These are phyloP conservation scores for Cladosporium sp. DNA, from an alignment of 2,329 filamentous ascomycete species.

Conservation along the genomic window DNA sequence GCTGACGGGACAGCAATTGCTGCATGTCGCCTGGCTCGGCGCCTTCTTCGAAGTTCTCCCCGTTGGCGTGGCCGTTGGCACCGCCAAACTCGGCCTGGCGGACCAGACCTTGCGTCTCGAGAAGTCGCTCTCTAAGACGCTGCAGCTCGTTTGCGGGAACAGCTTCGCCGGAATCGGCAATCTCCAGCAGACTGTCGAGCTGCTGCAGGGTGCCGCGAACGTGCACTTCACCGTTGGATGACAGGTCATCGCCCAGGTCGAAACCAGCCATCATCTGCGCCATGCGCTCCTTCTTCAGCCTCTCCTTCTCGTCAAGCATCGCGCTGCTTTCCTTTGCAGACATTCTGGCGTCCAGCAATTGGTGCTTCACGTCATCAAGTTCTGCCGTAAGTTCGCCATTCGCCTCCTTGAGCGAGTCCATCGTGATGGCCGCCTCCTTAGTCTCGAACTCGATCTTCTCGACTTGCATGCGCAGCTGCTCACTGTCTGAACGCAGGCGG, in stretches of 20 bases:
- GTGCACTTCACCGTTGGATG: slow-evolving; percentile 85
- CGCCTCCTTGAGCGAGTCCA: slow-evolving; percentile 95
- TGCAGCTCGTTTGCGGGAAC: slow-evolving; percentile 78
- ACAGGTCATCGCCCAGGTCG: slow-evolving; percentile 85
- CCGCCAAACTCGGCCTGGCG: slow-evolving; percentile 86
- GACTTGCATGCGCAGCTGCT: slow-evolving; percentile 93
- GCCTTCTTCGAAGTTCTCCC: slow-evolving; percentile 33
- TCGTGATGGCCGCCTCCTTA: slow-evolving; percentile 94
- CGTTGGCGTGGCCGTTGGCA: slow-evolving; percentile 61
- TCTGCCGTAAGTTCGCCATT: slow-evolving; percentile 89
- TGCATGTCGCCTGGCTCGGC: slow-evolving; percentile 66
- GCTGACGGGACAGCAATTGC: slow-evolving; percentile 68
- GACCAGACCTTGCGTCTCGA: slow-evolving; percentile 88
- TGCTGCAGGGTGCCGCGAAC: slow-evolving; percentile 80
- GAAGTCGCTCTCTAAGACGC: slow-evolving; percentile 68
- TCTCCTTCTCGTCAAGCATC: slow-evolving; percentile 92
- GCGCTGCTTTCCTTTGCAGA: slow-evolving; percentile 89
- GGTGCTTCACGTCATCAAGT: slow-evolving; percentile 92
- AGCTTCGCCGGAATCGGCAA: slow-evolving; percentile 69
- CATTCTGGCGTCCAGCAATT: slow-evolving; percentile 93
- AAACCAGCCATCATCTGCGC: slow-evolving; percentile 99
- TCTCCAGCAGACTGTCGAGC: slow-evolving; percentile 71
- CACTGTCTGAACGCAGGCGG: slow-evolving; percentile 74
- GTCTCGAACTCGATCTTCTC: slow-evolving; percentile 93
- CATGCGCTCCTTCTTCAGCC: slow-evolving; percentile 98